These are phyloP conservation scores for Oxalis stricta DNA, from an alignment of 441 rosid genomes.

Conservation along the genomic window DNA sequence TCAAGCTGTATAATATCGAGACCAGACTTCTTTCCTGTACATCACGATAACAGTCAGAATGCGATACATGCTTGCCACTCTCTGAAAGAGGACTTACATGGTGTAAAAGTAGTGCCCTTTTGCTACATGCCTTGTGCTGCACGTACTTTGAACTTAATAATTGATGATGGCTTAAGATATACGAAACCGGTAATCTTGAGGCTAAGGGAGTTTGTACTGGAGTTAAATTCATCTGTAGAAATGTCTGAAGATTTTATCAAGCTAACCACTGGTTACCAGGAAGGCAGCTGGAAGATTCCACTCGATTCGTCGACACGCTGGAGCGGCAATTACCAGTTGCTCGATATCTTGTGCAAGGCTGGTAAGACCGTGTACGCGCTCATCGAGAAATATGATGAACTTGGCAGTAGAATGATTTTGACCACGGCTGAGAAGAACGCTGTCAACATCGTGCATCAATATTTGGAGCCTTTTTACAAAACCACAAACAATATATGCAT, in stretches of 20 bases:
- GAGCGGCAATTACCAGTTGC: constrained; percentile 88
- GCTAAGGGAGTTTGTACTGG: constrained; percentile 61
- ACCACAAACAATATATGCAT: constrained; percentile 68
- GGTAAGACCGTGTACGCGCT: constrained; percentile 70
- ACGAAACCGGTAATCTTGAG: constrained; percentile 60
- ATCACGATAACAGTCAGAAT: constrained; percentile 73
- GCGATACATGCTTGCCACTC: constrained; percentile 71
- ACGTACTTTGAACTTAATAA: constrained; percentile 51
- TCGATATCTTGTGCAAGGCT: constrained; percentile 73
- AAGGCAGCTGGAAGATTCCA: constrained; percentile 84
- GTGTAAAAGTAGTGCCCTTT: constrained; percentile 59
- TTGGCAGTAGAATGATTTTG: constrained; percentile 42
- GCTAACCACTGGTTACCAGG: constrained; percentile 50
- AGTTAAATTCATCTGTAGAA: constrained; percentile 51
- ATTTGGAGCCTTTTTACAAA: constrained; percentile 79
- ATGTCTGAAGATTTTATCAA: constrained; percentile 54
- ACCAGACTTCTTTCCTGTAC: constrained; percentile 63
- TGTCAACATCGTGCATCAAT: constrained; percentile 39
- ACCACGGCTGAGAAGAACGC: constrained; percentile 52
- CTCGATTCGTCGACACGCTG: constrained; percentile 69
- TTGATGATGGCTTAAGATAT: constrained; percentile 68
- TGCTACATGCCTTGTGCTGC: constrained; percentile 88
- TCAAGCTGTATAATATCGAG: constrained; percentile 56
- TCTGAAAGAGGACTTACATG: constrained; percentile 62
- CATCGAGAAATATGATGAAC: constrained; percentile 49